Evolutionary conservation across 805 yeast species (phyloP).

Genomic region (Myxozyma mucilagina): DNA sequence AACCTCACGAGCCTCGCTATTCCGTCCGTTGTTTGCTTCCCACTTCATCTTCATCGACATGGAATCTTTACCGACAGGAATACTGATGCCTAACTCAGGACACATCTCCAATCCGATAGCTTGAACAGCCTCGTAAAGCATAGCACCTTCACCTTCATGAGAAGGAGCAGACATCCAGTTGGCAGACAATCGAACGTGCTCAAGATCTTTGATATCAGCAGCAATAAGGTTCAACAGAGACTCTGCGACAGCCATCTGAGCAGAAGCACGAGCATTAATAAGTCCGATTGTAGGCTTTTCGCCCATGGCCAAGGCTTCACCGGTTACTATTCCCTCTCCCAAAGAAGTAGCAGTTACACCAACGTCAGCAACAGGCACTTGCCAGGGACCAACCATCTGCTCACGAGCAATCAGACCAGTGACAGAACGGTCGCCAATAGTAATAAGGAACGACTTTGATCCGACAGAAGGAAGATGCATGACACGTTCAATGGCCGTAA

Average conservation of each 20-base stretch:
- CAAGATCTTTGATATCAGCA: constrained; percentile 77
- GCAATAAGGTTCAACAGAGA: constrained; percentile 84
- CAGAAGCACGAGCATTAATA: constrained; percentile 85
- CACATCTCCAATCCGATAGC: constrained; percentile 94
- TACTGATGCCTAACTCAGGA: constrained; percentile 85
- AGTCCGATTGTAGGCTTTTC: constrained; percentile 91
- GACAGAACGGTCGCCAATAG: constrained; percentile 98
- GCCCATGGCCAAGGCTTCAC: constrained; percentile 98
- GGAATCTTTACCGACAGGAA: constrained; percentile 98
- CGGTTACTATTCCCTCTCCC: constrained; percentile 76
- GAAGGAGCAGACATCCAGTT: constrained; percentile 99
- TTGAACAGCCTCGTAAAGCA: constrained; percentile 93
- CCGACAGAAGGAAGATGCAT: constrained; percentile 91
- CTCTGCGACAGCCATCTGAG: constrained; percentile 95
- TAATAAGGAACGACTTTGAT: constrained; percentile 87
- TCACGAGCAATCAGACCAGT: constrained; percentile 97
- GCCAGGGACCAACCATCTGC: constrained; percentile 99
- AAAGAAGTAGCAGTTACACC: constrained; percentile 92
- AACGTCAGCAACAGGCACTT: constrained; percentile 96
- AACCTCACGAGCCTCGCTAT: constrained; percentile 62
- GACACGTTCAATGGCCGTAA: constrained; percentile 73
- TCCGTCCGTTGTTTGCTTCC: constrained; percentile 51
- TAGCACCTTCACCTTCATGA: constrained; percentile 92
- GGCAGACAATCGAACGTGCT: constrained; percentile 83
- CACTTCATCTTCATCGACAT: constrained; percentile 99